phyloP scores from a whole-genome alignment of 257 asterid genomes.

The Solanum commersonii region DNA sequence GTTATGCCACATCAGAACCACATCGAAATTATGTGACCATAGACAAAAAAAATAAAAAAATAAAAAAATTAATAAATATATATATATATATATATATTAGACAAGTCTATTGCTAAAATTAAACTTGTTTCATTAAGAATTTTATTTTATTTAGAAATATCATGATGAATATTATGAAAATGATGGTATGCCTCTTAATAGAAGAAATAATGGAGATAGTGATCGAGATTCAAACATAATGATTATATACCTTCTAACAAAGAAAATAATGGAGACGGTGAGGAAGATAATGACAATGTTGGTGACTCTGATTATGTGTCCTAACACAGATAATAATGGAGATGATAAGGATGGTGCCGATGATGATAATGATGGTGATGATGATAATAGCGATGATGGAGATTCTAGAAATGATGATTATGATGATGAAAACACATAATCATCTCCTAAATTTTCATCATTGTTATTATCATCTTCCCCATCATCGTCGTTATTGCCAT shows the following conservation, averaged over 20 bases:
- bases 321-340: no score
- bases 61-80: no score
- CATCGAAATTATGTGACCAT: not conserved
- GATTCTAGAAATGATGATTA: not conserved
- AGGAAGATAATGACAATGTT: no score
- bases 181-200: no score
- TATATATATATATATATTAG: not conserved
- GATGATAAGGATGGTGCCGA: not conserved
- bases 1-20: not conserved
- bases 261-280: not conserved
- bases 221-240: no score
- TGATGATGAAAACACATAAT: not conserved
- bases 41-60: no score
- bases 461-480: not conserved
- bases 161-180: no score
- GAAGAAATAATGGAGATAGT: no score
- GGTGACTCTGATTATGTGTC: not conserved
- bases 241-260: no score
- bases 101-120: not conserved
- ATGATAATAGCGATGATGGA: not conserved
- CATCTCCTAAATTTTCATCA: not conserved
- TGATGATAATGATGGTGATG: not conserved
- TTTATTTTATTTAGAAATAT: no score
- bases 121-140: not conserved
- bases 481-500: not conserved